Evolutionary conservation across 1,284 basidiomycete genomes (phyloP).

Genomic region (Cerioporus squamosus): DNA sequence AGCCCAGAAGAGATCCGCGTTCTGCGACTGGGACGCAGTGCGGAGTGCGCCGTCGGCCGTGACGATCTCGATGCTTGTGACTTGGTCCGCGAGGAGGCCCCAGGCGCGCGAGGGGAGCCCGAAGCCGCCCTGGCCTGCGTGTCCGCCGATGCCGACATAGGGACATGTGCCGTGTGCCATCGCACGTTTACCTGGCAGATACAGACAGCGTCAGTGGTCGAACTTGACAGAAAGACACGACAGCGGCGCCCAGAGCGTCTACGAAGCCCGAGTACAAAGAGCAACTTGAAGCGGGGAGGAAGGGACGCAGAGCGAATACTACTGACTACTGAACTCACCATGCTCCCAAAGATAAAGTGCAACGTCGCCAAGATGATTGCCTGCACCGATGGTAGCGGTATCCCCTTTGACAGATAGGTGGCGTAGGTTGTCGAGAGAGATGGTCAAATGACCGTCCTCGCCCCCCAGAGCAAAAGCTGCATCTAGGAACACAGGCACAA

Average conservation of each 20-base stretch:
- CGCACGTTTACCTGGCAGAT: slow-evolving; percentile 8
- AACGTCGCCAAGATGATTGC: slow-evolving; percentile 10
- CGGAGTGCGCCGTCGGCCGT: background rate
- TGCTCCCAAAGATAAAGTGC: slow-evolving; percentile 13
- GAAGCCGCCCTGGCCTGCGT: slow-evolving; percentile 14
- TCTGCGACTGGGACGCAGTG: background rate
- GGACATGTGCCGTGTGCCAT: slow-evolving; percentile 13
- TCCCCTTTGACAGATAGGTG: slow-evolving; percentile 8
- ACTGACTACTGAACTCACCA: background rate
- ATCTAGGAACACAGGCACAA: background rate
- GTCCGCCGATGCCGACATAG: slow-evolving; percentile 10
- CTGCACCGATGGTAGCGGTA: slow-evolving; percentile 7
- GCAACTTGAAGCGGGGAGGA: too few species aligned
- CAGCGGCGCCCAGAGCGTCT: background rate
- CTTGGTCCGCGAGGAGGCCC: slow-evolving; percentile 12
- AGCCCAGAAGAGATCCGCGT: slow-evolving; percentile 12
- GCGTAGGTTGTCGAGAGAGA: slow-evolving; percentile 12
- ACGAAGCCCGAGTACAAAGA: too few species aligned
- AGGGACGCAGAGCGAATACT: background rate
- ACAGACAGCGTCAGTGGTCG: background rate
- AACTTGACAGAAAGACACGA: background rate
- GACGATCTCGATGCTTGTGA: slow-evolving; percentile 10
- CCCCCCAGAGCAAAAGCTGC: slow-evolving; percentile 9
- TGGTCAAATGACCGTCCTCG: slow-evolving; percentile 14
- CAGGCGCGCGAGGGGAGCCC: slow-evolving; percentile 6